These are phyloP conservation scores for Silene coronaria DNA, from an alignment of 179 eudicot species.

Conservation along the genomic window DNA sequence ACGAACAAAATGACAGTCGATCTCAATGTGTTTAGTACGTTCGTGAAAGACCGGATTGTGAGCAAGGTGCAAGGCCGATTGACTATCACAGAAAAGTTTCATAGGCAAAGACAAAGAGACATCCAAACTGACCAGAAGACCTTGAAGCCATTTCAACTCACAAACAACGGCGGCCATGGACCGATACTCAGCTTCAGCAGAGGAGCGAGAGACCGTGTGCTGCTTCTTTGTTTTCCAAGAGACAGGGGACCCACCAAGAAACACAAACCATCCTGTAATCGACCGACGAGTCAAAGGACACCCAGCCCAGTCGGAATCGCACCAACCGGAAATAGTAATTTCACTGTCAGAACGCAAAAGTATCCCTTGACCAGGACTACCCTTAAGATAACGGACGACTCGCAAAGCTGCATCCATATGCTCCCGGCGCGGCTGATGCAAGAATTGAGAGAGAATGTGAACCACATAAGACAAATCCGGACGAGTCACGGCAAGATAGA, in stretches of 20 bases:
- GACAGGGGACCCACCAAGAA: too few relatives aligned
- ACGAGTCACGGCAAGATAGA: background rate
- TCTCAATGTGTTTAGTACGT: too few relatives aligned
- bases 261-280: background rate
- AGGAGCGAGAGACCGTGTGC: too few relatives aligned
- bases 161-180: background rate
- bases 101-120: too few relatives aligned
- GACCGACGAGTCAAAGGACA: background rate
- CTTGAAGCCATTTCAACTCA: background rate
- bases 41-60: too few relatives aligned
- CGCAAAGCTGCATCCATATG: background rate
- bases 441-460: background rate
- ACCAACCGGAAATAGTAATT: too few relatives aligned
- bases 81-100: too few relatives aligned
- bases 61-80: too few relatives aligned
- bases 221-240: too few relatives aligned
- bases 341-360: background rate
- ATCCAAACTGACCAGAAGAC: too few relatives aligned
- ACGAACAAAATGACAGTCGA: background rate
- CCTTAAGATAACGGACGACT: too few relatives aligned
- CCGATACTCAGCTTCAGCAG: background rate
- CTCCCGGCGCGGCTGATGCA: background rate
- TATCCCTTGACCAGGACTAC: background rate
- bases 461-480: background rate
- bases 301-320: too few relatives aligned